Evolutionary conservation across 2,329 filamentous ascomycete species (phyloP).

Genomic region (Clarireedia hainanense): DNA sequence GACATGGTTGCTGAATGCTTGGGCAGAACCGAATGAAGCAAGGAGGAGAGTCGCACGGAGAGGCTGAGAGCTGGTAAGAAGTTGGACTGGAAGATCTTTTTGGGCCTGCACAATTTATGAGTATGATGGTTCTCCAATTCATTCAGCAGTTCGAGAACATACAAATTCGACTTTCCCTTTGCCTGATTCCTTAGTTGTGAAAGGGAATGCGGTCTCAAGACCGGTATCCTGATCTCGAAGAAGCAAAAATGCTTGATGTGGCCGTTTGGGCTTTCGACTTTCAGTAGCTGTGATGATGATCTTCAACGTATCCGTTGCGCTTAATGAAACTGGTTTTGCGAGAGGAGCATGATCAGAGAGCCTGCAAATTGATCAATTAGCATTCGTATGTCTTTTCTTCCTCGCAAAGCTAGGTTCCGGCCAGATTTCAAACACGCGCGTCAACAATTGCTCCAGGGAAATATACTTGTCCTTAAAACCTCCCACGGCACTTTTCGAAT

Average conservation of each 20-base stretch:
- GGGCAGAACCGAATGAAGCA: slow-evolving; percentile 73
- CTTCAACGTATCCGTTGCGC: slow-evolving; percentile 67
- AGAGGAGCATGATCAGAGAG: slow-evolving; percentile 33
- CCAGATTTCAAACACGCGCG: not conserved
- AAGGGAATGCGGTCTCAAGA: slow-evolving; percentile 78
- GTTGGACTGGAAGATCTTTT: slow-evolving; percentile 80
- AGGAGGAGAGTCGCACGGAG: slow-evolving; percentile 77
- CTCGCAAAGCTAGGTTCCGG: not conserved
- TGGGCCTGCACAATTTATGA: slow-evolving; percentile 53
- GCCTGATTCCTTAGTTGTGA: slow-evolving; percentile 78
- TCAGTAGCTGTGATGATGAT: slow-evolving; percentile 75
- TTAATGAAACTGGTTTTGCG: slow-evolving; percentile 55
- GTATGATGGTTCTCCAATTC: not conserved
- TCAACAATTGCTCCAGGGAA: not conserved
- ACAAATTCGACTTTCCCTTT: slow-evolving; percentile 83
- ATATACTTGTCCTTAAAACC: slow-evolving; percentile 58
- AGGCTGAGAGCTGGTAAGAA: slow-evolving; percentile 59
- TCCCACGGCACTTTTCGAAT: slow-evolving; percentile 47
- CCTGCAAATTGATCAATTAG: slow-evolving; percentile 10
- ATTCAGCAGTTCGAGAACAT: slow-evolving; percentile 32
- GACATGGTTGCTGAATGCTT: slow-evolving; percentile 57
- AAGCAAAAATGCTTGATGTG: slow-evolving; percentile 90
- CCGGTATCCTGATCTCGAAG: slow-evolving; percentile 67
- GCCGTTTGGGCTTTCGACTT: slow-evolving; percentile 67
- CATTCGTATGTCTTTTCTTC: slow-evolving; percentile 9